Conservation (phyloP, 2,329 filamentous ascomycete genomes). For the Alternaria novae-zelandiae region DNA sequence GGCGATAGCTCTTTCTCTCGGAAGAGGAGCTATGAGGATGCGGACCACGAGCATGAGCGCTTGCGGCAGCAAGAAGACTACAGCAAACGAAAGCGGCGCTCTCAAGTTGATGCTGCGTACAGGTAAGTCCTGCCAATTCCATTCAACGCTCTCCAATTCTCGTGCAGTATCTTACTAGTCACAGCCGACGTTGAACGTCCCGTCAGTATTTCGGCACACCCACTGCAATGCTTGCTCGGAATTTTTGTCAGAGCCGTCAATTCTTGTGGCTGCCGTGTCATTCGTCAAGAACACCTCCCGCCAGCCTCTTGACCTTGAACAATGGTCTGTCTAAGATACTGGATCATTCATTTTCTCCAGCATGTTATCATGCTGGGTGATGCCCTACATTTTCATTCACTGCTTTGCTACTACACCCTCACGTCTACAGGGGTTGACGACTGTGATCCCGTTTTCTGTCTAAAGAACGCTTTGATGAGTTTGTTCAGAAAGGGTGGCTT, state of each 20-base stretch:
- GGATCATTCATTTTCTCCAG: background rate
- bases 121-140: constrained; percentile 29
- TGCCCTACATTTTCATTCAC: background rate
- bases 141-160: background rate
- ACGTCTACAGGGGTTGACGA: background rate
- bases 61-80: constrained; percentile 45
- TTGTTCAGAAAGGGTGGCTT: background rate
- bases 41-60: constrained; percentile 39
- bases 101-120: constrained; percentile 45
- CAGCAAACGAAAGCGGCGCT: constrained; percentile 45
- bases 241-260: background rate
- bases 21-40: constrained; percentile 48
- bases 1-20: constrained; percentile 42
- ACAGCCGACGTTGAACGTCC: constrained; percentile 19
- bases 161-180: constrained; percentile 4
- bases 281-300: background rate
- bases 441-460: background rate
- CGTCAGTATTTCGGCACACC: background rate
- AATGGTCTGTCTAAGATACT: background rate
- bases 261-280: background rate
- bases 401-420: background rate
- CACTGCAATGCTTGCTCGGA: background rate
- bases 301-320: background rate
- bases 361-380: background rate
- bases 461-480: background rate